Percentiles rank a stretch among this genome's conserved stretches.
These are phyloP conservation scores for Magnaporthales sp. DNA, from an alignment of 2,329 filamentous ascomycete species.

Conservation along the genomic window DNA sequence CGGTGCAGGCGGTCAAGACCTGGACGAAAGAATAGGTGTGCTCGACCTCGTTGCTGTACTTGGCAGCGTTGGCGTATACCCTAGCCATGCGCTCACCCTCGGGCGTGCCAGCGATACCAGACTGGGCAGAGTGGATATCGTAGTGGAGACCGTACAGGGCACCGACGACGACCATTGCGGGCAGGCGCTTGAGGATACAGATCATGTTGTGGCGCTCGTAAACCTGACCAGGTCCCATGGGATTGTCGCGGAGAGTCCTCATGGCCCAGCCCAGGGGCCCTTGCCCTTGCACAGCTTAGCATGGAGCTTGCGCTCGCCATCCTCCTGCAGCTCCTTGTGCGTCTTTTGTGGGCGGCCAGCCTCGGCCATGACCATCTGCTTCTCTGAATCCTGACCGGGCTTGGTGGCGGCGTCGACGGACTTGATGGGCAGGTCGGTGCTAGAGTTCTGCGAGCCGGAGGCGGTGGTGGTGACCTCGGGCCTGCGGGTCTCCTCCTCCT, in stretches of 20 bases:
- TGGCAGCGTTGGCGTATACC: slow-evolving; percentile 54
- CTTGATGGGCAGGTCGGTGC: slow-evolving; percentile 12
- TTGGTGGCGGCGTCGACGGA: slow-evolving; percentile 11
- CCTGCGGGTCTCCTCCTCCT: slow-evolving; percentile 9
- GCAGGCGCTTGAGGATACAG: slow-evolving; percentile 54
- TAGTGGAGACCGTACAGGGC: slow-evolving; percentile 70
- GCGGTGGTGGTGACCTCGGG: slow-evolving; percentile 27
- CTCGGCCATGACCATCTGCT: slow-evolving; percentile 36
- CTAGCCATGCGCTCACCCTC: slow-evolving; percentile 64
- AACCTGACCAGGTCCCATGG: slow-evolving; percentile 61
- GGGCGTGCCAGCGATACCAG: slow-evolving; percentile 60
- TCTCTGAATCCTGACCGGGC: slow-evolving; percentile 27
- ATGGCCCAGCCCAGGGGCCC: slow-evolving; percentile 78
- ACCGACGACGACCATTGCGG: slow-evolving; percentile 55
- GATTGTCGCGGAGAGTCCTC: slow-evolving; percentile 67
- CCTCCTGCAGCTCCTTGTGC: slow-evolving; percentile 54
- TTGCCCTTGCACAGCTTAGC: slow-evolving; percentile 51
- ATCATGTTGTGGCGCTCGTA: slow-evolving; percentile 68
- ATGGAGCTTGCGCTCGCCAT: slow-evolving; percentile 50
- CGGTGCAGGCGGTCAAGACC: slow-evolving; percentile 50
- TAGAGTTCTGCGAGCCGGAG: slow-evolving; percentile 17
- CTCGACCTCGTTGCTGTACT: slow-evolving; percentile 61
- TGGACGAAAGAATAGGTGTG: slow-evolving; percentile 53
- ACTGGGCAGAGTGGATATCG: slow-evolving; percentile 72
- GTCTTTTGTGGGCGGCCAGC: slow-evolving; percentile 31